These are phyloP conservation scores for Elongisporangium undulatum DNA, from an alignment of 352 stramenopile species.

Conservation along the genomic window DNA sequence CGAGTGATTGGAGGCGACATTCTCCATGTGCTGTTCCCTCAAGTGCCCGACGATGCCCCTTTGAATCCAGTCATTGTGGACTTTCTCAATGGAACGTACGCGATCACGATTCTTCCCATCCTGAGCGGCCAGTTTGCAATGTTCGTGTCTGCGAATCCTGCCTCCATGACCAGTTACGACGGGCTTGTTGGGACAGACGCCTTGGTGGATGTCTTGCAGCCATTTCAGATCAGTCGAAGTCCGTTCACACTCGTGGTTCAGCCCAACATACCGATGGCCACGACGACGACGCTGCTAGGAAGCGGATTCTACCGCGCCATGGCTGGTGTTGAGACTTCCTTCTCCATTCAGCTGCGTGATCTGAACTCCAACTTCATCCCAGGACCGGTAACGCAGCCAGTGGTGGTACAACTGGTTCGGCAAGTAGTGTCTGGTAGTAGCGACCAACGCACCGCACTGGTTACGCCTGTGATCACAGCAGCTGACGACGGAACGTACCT, in stretches of 20 bases:
- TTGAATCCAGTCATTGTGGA: constrained; percentile 22
- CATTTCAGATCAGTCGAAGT: constrained; percentile 32
- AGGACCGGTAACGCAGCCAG: neutral
- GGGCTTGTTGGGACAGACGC: constrained; percentile 10
- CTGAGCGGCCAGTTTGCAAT: constrained; percentile 35
- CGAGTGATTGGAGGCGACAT: constrained; percentile 26
- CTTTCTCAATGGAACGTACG: constrained; percentile 33
- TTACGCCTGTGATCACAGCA: neutral
- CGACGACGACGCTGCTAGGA: constrained; percentile 26
- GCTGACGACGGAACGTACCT: constrained; percentile 9
- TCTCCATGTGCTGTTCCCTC: constrained; percentile 33
- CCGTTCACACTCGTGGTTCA: constrained; percentile 42
- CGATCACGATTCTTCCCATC: constrained; percentile 28
- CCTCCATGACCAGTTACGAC: constrained; percentile 11
- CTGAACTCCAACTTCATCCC: constrained; percentile 3
- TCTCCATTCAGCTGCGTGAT: constrained; percentile 41
- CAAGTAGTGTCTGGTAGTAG: constrained; percentile 5
- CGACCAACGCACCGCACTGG: constrained; percentile 2
- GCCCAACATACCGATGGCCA: constrained; percentile 21
- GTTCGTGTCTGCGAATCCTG: constrained; percentile 24
- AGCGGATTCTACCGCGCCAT: constrained; percentile 25
- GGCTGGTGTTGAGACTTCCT: constrained; percentile 22
- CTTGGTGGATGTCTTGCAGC: constrained; percentile 23
- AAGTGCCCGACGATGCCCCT: constrained; percentile 11
- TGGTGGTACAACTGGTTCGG: neutral